Percentiles rank a stretch among this genome's conserved stretches.
Evolutionary conservation across 1,139 yeast species (phyloP).

Genomic region (Nakaseomyces delphensis): DNA sequence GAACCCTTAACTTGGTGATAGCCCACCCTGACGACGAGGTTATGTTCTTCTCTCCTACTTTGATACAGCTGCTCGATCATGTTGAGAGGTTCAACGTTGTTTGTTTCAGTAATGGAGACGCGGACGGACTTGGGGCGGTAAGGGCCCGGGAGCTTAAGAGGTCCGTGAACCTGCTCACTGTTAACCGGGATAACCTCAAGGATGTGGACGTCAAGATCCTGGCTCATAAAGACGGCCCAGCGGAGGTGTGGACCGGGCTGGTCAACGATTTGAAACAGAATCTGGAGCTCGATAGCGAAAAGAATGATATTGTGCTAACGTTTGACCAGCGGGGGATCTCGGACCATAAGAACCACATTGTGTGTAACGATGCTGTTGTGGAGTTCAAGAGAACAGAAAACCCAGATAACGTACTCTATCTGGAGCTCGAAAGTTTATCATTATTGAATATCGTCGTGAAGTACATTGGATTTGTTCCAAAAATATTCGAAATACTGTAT

Average conservation of each 20-base stretch:
- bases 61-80: constrained; percentile 17
- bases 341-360: constrained; percentile 73
- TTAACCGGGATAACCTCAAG: constrained; percentile 20
- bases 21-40: constrained; percentile 99
- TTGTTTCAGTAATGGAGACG: constrained; percentile 74
- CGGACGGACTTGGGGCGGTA: constrained; percentile 58
- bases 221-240: constrained; percentile 63
- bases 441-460: constrained; percentile 10
- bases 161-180: constrained; percentile 46
- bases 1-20: constrained; percentile 40
- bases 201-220: constrained; percentile 36
- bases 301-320: constrained; percentile 49
- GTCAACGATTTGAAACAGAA: constrained; percentile 31
- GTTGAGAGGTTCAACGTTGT: constrained; percentile 40
- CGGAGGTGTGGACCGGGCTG: constrained; percentile 45
- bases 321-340: constrained; percentile 83
- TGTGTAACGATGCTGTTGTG: constrained; percentile 51
- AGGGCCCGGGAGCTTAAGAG: constrained; percentile 51
- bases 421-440: constrained; percentile 11
- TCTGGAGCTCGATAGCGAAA: constrained; percentile 19
- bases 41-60: constrained; percentile 88
- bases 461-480: constrained; percentile 11
- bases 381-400: constrained; percentile 27
- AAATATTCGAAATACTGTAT: constrained; percentile 9
- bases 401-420: constrained; percentile 2